Evolutionary conservation across 805 yeast species (phyloP).

Genomic region (Yamadazyma ubonensis): DNA sequence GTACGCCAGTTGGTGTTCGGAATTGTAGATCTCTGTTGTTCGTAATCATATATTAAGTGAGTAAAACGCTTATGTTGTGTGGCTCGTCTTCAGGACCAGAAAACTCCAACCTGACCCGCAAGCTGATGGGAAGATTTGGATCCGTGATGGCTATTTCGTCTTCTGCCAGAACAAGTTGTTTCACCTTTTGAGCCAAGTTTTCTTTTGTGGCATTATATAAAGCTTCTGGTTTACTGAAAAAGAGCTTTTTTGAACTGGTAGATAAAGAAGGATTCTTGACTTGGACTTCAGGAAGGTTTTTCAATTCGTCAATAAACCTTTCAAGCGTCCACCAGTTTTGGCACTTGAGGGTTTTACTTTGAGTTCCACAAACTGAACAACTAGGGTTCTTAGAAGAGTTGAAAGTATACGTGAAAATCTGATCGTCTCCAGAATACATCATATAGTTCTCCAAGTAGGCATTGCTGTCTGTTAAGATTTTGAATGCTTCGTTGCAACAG

Average conservation of each 20-base stretch:
- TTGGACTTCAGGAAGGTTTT: slow-evolving; percentile 28
- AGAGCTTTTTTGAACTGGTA: slow-evolving; percentile 38
- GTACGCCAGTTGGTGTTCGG: too few species aligned
- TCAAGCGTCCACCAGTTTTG: slow-evolving; percentile 36
- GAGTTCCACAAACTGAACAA: slow-evolving; percentile 76
- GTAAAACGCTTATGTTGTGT: slow-evolving; percentile 13
- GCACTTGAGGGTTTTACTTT: slow-evolving; percentile 24
- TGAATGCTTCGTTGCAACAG: slow-evolving; percentile 83
- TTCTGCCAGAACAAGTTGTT: slow-evolving; percentile 36
- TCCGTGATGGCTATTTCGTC: slow-evolving; percentile 58
- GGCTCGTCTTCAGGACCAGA: slow-evolving; percentile 27
- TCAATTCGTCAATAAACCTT: slow-evolving; percentile 43
- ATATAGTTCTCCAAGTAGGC: slow-evolving; percentile 73
- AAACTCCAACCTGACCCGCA: slow-evolving; percentile 24
- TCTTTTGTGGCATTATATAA: slow-evolving; percentile 46
- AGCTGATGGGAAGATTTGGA: slow-evolving; percentile 47
- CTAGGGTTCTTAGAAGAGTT: slow-evolving; percentile 55
- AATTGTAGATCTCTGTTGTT: too few species aligned
- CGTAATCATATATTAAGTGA: slow-evolving; percentile 2
- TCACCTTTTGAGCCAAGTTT: slow-evolving; percentile 38
- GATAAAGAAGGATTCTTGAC: slow-evolving; percentile 48
- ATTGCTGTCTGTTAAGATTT: slow-evolving; percentile 67
- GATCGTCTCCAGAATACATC: slow-evolving; percentile 83
- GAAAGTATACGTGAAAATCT: slow-evolving; percentile 73
- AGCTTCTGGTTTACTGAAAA: slow-evolving; percentile 46